Conservation (phyloP, 2,329 filamentous ascomycete species). For the Xylariaceae sp. region DNA sequence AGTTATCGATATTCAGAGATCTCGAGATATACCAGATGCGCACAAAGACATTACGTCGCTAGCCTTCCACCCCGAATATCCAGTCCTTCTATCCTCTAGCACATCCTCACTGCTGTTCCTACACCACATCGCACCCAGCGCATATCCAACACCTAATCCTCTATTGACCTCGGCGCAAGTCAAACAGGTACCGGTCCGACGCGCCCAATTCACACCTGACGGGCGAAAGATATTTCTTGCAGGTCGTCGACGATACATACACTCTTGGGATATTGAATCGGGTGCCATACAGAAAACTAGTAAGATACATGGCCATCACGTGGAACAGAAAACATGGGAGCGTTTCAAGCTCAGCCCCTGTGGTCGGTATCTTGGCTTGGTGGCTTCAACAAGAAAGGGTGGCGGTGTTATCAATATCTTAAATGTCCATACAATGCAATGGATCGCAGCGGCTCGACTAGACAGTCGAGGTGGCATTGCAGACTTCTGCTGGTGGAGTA, state of each 20-base stretch:
- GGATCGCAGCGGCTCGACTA: constrained; percentile 81
- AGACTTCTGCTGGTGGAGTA: constrained; percentile 92
- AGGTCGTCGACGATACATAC: constrained; percentile 88
- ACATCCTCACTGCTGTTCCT: constrained; percentile 84
- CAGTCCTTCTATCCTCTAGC: constrained; percentile 88
- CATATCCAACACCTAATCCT: constrained; percentile 80
- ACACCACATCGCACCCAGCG: constrained; percentile 82
- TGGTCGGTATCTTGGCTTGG: constrained; percentile 82
- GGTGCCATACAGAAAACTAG: constrained; percentile 84
- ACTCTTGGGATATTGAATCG: constrained; percentile 87
- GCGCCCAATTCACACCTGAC: constrained; percentile 76
- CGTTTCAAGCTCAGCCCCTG: constrained; percentile 86
- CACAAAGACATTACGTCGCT: constrained; percentile 84
- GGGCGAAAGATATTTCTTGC: constrained; percentile 87
- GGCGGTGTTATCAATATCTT: constrained; percentile 89
- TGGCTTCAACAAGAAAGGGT: constrained; percentile 80
- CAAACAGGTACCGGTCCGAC: constrained; percentile 80
- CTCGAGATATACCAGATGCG: constrained; percentile 80
- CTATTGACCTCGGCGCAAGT: constrained; percentile 89
- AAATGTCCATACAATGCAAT: constrained; percentile 80
- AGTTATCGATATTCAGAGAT: constrained; percentile 86
- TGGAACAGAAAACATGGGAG: constrained; percentile 91
- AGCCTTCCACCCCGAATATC: constrained; percentile 86
- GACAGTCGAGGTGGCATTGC: constrained; percentile 84
- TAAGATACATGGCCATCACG: constrained; percentile 73